phyloP scores from a whole-genome alignment of 129 eudicot genomes.

The Escallonia rubra region DNA sequence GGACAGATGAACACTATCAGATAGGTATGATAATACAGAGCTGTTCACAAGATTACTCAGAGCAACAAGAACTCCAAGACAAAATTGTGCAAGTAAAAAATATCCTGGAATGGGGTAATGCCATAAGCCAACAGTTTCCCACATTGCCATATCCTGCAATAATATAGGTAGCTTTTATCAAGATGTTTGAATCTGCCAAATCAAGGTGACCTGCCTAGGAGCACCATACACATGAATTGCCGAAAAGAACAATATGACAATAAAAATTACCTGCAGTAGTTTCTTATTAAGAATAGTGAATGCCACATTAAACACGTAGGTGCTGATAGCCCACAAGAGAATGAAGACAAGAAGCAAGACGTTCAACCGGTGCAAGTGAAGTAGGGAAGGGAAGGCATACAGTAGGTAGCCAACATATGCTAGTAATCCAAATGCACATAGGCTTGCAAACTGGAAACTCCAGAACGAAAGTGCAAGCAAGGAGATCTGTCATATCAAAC shows the following conservation, averaged over 20 bases:
- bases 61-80: slow-evolving; percentile 53
- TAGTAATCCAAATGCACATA: slow-evolving; percentile 72
- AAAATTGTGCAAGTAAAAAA: slow-evolving; percentile 47
- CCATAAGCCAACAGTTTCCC: slow-evolving; percentile 59
- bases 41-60: slow-evolving; percentile 46
- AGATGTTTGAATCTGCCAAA: not conserved
- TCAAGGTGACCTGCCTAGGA: not conserved
- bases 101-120: slow-evolving; percentile 56
- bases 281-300: slow-evolving; percentile 57
- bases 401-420: slow-evolving; percentile 67
- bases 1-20: slow-evolving; percentile 27
- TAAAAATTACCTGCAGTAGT: slow-evolving; percentile 48
- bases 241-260: too few species aligned
- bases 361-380: slow-evolving; percentile 56
- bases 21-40: slow-evolving; percentile 40
- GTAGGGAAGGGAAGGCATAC: slow-evolving; percentile 60
- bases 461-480: slow-evolving; percentile 64
- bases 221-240: not conserved
- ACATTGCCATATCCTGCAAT: slow-evolving; percentile 45
- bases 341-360: slow-evolving; percentile 73
- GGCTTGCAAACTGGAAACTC: slow-evolving; percentile 77
- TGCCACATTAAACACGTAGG: slow-evolving; percentile 69
- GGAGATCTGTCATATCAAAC: slow-evolving; percentile 41
- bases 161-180: not conserved
- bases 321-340: slow-evolving; percentile 71